Evolutionary conservation across 2,329 filamentous ascomycete genomes (phyloP), one percentile per base, ranked within the genome.

Genomic region (Ceratocystiopsis brevicomis): DNA sequence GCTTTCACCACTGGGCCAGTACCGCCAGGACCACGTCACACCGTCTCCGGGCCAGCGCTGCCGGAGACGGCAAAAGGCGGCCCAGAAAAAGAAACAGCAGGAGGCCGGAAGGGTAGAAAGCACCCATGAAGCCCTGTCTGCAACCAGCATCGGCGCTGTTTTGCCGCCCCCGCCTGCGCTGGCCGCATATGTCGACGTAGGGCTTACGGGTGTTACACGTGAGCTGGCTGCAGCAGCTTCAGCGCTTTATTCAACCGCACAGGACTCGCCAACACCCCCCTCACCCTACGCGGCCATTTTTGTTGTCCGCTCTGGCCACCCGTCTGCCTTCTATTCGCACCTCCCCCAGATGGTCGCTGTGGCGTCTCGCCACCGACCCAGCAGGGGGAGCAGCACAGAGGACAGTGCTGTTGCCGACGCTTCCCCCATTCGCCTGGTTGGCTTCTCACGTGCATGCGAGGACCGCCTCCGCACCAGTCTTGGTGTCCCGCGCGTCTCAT

Each of bases 401-500:
- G 25, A 30, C 5, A 10, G 25, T 30, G 10, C 25, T 10, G 25
- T 8, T 11, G 25, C 25, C 25, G 25, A 30, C 19, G 21, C 45
- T 11, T 6, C 17, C 1, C 58, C 64, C 3, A 71, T 69, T 11
- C 67, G 70, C 18, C 64, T 84, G 3, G 65, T 85, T 3, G 69
- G 73, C 1, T 67, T 84, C 39, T 76, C 76, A 0, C 73, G 68
- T 42, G 59, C 68, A 1, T 71, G 68, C 41, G 76, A 78, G 39
- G 61, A 70, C 15, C 66, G 67, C 13, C 58, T 85, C 15, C 70
- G 70, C 40, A 56, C 60, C 30, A 65, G 65, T 17, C 61, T 84
- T 4, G 71, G 71, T 2, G 64, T 83, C 11, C 73, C 76, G 1
- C 67, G 76, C 33, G 75, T 76, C 1, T 80, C 77, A 1, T 74